Evolutionary conservation across 306 rosid genomes (phyloP).

Genomic region (Sicyos edulis): DNA sequence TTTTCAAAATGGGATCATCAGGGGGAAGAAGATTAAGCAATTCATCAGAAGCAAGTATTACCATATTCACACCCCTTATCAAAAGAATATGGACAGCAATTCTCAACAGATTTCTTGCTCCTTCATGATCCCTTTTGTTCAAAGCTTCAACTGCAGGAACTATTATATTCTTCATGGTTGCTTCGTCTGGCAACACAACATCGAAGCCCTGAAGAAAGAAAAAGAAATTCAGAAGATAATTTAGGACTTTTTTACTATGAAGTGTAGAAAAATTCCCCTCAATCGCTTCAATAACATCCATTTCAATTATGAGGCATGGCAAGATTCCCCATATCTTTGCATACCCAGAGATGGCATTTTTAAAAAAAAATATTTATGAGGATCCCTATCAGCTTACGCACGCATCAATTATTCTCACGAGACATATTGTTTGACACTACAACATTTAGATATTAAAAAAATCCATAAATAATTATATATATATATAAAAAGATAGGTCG

Average conservation of each 20-base stretch:
- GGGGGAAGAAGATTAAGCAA: slow-evolving; percentile 55
- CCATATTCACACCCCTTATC: slow-evolving; percentile 54
- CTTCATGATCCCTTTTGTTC: slow-evolving; percentile 68
- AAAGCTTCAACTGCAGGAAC: slow-evolving; percentile 66
- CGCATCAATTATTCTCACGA: no score
- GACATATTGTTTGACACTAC: no score
- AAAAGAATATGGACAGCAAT: slow-evolving; percentile 67
- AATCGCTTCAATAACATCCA: background rate
- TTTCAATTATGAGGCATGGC: background rate
- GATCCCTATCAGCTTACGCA: no score
- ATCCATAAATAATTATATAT: no score
- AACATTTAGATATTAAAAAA: no score
- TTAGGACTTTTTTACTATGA: no score
- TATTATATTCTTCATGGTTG: slow-evolving; percentile 67
- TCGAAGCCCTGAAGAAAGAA: slow-evolving; percentile 56
- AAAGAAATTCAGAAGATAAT: background rate
- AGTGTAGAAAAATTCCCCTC: background rate
- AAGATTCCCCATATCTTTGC: background rate
- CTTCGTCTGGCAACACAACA: slow-evolving; percentile 61
- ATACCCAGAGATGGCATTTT: background rate
- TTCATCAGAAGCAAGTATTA: slow-evolving; percentile 67
- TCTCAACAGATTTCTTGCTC: slow-evolving; percentile 64
- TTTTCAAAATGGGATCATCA: slow-evolving; percentile 43
- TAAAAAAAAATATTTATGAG: no score
- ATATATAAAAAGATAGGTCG: no score